These are phyloP conservation scores for Primulina eburnea DNA, from an alignment of 257 asterid species.

Conservation along the genomic window DNA sequence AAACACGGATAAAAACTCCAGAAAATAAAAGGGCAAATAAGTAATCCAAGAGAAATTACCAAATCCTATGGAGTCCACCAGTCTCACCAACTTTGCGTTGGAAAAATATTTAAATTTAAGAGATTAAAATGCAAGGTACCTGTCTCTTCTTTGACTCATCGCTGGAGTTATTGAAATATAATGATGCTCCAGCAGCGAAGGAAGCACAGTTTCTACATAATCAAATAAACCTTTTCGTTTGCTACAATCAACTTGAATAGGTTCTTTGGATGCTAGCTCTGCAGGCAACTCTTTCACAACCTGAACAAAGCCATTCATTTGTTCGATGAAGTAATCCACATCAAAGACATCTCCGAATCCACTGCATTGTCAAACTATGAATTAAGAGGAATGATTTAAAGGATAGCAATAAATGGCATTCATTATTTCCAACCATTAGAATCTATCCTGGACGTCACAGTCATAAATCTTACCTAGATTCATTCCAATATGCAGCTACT, in stretches of 20 bases:
- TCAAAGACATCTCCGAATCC: constrained; percentile 88
- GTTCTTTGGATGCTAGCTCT: constrained; percentile 82
- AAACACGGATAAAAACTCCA: not conserved
- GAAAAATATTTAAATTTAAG: constrained; percentile 1
- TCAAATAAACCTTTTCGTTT: constrained; percentile 92
- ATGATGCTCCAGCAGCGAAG: constrained; percentile 72
- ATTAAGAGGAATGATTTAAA: constrained; percentile 21
- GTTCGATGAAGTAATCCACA: constrained; percentile 81
- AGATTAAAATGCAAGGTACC: constrained; percentile 44
- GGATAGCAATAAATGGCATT: constrained; percentile 16
- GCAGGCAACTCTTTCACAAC: constrained; percentile 82
- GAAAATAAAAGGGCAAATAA: constrained; percentile 1
- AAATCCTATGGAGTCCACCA: not conserved
- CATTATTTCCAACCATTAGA: not conserved
- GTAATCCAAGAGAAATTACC: not conserved
- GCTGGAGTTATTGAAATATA: constrained; percentile 89
- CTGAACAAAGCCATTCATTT: constrained; percentile 67
- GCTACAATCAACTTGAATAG: constrained; percentile 90
- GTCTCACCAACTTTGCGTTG: not conserved
- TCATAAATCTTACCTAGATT: constrained; percentile 57
- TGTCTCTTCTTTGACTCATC: constrained; percentile 97
- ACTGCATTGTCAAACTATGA: constrained; percentile 40
- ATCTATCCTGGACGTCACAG: not conserved
- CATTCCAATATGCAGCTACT: constrained; percentile 98
- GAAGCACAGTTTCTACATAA: constrained; percentile 81